These are phyloP conservation scores for Rhizopogon parksii DNA, from an alignment of 1,284 basidiomycete genomes.

Conservation along the genomic window DNA sequence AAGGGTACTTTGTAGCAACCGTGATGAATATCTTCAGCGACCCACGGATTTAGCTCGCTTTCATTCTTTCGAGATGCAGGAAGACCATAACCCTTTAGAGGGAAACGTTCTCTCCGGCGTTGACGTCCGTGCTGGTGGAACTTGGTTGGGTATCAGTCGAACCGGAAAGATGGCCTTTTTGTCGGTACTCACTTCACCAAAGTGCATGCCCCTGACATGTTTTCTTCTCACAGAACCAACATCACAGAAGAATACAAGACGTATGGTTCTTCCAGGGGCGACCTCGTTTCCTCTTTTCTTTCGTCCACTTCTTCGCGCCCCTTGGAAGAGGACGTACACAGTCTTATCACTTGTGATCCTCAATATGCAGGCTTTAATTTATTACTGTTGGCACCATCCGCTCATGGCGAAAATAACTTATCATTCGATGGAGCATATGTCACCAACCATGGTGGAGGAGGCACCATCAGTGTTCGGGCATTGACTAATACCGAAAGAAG, in stretches of 20 bases:
- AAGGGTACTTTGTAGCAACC: slow-evolving; percentile 51
- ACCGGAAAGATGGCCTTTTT: slow-evolving; percentile 60
- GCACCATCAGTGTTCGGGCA: slow-evolving; percentile 45
- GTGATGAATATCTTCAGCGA: slow-evolving; percentile 65
- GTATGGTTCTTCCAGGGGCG: slow-evolving; percentile 56
- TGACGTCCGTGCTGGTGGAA: slow-evolving; percentile 65
- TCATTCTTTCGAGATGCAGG: slow-evolving; percentile 41
- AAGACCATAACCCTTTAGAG: slow-evolving; percentile 3
- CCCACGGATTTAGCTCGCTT: slow-evolving; percentile 61
- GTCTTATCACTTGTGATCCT: slow-evolving; percentile 38
- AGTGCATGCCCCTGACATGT: background rate
- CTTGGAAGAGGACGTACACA: slow-evolving; percentile 37
- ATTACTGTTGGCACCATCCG: slow-evolving; percentile 45
- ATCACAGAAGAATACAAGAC: slow-evolving; percentile 53
- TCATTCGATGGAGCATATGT: slow-evolving; percentile 47
- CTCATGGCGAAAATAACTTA: slow-evolving; percentile 20
- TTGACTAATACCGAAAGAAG: slow-evolving; percentile 42
- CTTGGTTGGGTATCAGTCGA: slow-evolving; percentile 68
- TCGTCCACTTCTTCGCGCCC: slow-evolving; percentile 5
- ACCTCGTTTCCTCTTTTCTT: slow-evolving; percentile 60
- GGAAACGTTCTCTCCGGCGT: slow-evolving; percentile 60
- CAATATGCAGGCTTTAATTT: slow-evolving; percentile 74
- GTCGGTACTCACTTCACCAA: slow-evolving; percentile 37
- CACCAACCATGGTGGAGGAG: slow-evolving; percentile 65
- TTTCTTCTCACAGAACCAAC: slow-evolving; percentile 52